Conservation (phyloP, 2,329 filamentous ascomycete genomes). For the Rutstroemia sp. region DNA sequence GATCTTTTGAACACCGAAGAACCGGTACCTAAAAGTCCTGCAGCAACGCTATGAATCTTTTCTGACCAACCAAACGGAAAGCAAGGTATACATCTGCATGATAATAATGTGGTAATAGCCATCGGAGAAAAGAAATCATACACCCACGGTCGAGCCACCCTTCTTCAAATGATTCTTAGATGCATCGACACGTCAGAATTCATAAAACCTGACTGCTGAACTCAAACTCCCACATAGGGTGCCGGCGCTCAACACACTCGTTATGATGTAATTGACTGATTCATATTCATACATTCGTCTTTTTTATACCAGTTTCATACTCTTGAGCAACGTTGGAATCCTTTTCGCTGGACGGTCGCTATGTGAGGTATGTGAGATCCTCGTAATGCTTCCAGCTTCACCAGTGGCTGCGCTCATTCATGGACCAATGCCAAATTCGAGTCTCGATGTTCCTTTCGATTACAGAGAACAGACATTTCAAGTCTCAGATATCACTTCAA, state of each 20-base stretch:
- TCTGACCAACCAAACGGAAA: conserved; percentile 5
- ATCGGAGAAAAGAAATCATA: conserved; percentile 2
- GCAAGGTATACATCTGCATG: conserved; percentile 6
- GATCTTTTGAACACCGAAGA: conserved; percentile 3
- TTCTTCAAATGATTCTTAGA: conserved; percentile 6
- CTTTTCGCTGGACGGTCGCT: background rate
- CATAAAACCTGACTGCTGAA: conserved; percentile 6
- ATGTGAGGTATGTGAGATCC: conserved; percentile 2
- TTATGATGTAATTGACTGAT: conserved; percentile 5
- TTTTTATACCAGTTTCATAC: background rate
- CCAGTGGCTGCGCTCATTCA: too few relatives aligned
- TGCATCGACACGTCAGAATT: conserved; percentile 10
- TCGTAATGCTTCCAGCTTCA: background rate
- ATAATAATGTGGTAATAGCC: conserved; percentile 6
- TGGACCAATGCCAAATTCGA: too few relatives aligned
- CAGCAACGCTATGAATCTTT: conserved; percentile 5
- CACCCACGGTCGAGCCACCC: background rate
- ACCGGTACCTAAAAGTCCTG: conserved; percentile 8
- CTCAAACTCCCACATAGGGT: conserved; percentile 4
- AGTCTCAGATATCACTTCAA: too few relatives aligned
- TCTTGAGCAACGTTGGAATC: conserved; percentile 2
- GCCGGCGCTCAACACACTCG: conserved; percentile 4
- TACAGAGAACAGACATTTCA: too few relatives aligned
- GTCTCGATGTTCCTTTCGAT: too few relatives aligned
- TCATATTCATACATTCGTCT: background rate